These are phyloP conservation scores for Ophiorrhiza pumila DNA, from an alignment of 257 asterid genomes.

Conservation along the genomic window DNA sequence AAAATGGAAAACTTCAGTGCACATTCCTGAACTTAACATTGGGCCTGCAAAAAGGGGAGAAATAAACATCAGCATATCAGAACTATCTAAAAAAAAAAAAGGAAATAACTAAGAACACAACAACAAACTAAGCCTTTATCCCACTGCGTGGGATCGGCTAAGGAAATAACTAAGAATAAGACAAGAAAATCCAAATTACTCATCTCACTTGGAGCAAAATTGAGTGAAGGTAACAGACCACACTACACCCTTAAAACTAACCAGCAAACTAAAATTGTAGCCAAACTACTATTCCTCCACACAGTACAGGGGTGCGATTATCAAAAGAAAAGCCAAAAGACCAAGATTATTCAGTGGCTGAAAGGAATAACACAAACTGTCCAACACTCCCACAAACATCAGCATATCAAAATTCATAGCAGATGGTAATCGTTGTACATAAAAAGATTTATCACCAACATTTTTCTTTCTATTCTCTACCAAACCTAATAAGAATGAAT, in stretches of 20 bases:
- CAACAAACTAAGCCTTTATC: no score
- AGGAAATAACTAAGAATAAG: background rate
- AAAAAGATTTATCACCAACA: background rate
- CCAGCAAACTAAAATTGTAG: background rate
- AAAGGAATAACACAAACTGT: background rate
- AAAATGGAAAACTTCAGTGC: constrained; percentile 95
- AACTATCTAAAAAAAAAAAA: background rate
- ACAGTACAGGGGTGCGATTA: background rate
- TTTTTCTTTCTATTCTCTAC: background rate
- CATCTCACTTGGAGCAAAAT: background rate
- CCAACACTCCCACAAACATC: background rate
- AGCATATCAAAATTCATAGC: background rate
- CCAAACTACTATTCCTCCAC: background rate
- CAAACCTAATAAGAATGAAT: background rate
- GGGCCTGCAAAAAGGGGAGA: constrained; percentile 53
- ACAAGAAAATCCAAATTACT: background rate
- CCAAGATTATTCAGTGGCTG: background rate
- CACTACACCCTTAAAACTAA: no score
- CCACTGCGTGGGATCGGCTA: no score
- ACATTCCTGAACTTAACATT: constrained; percentile 90
- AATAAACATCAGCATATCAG: background rate
- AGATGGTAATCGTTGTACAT: background rate
- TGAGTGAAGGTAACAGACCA: background rate
- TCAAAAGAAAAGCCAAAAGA: background rate
- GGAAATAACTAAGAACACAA: background rate